These are phyloP conservation scores for Nannochloris sp. DNA, from an alignment of 139 green algal genomes.

Conservation along the genomic window DNA sequence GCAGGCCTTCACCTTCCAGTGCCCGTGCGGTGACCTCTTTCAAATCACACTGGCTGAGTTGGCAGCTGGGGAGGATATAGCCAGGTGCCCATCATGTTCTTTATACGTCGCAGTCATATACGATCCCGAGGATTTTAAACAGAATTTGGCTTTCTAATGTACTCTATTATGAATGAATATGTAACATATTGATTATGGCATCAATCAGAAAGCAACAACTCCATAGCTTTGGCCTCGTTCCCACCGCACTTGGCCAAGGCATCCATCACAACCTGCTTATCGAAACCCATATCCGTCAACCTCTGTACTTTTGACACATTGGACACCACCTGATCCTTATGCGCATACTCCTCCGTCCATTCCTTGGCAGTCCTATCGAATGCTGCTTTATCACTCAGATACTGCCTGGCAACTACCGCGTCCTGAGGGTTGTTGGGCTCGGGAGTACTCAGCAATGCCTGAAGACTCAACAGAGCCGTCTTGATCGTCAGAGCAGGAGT, in stretches of 20 bases:
- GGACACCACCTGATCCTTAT: constrained; percentile 18
- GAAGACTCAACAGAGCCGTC: constrained; percentile 89
- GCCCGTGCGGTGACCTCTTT: constrained; percentile 95
- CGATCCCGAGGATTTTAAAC: constrained; percentile 47
- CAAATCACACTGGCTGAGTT: constrained; percentile 76
- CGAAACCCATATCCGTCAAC: constrained; percentile 82
- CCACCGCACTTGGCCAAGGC: constrained; percentile 47
- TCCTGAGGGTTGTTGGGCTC: constrained; percentile 93
- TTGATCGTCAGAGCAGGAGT: constrained; percentile 91
- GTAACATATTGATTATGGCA: too few relatives aligned
- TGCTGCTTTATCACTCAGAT: constrained; percentile 45
- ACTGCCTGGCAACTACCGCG: constrained; percentile 90
- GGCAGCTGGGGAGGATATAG: constrained; percentile 84
- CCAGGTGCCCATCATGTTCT: constrained; percentile 87
- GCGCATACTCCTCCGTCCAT: constrained; percentile 44
- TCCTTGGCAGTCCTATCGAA: constrained; percentile 59
- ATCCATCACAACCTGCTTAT: constrained; percentile 20
- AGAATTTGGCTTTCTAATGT: neutral
- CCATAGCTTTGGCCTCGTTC: constrained; percentile 70
- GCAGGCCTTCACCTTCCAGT: constrained; percentile 82
- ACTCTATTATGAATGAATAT: neutral
- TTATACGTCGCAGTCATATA: constrained; percentile 94
- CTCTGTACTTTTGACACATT: constrained; percentile 34
- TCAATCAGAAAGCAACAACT: constrained; percentile 46
- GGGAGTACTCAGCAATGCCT: constrained; percentile 85